Conservation (phyloP, 1,284 basidiomycete species). For the Rhodotorula sp. region DNA sequence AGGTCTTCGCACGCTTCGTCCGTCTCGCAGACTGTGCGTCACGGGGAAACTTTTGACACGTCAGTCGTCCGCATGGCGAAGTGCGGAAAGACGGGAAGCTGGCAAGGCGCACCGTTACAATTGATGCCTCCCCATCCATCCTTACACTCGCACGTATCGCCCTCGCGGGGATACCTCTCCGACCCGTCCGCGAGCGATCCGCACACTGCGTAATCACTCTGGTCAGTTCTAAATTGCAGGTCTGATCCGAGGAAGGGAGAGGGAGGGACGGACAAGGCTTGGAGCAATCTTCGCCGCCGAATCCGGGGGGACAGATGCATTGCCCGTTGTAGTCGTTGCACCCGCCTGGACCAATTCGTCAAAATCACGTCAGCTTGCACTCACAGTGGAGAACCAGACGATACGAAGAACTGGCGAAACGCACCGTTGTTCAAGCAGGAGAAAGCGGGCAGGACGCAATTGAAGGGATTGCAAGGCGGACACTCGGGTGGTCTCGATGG, state of each 20-base stretch:
- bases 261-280: conserved; percentile 64
- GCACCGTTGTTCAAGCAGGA: conserved; percentile 38
- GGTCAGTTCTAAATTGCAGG: background rate
- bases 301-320: conserved; percentile 85
- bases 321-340: conserved; percentile 86
- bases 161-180: conserved; percentile 73
- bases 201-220: conserved; percentile 53
- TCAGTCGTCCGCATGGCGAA: conserved; percentile 3
- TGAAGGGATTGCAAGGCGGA: conserved; percentile 44
- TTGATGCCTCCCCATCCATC: conserved; percentile 95
- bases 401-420: background rate
- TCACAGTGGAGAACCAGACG: background rate
- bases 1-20: conserved; percentile 75
- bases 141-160: conserved; percentile 78
- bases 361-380: background rate
- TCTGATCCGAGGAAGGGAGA: background rate
- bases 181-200: conserved; percentile 87
- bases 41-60: too few relatives aligned
- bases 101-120: conserved; percentile 72
- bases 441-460: conserved; percentile 41
- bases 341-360: conserved; percentile 56
- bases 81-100: too few relatives aligned
- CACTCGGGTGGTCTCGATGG: conserved; percentile 33
- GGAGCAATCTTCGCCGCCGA: conserved; percentile 85
- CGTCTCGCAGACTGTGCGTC: conserved; percentile 70